Evolutionary conservation across 1,139 yeast genomes (phyloP), one percentile per base, ranked within the genome.

Genomic region (Candida albicans): DNA sequence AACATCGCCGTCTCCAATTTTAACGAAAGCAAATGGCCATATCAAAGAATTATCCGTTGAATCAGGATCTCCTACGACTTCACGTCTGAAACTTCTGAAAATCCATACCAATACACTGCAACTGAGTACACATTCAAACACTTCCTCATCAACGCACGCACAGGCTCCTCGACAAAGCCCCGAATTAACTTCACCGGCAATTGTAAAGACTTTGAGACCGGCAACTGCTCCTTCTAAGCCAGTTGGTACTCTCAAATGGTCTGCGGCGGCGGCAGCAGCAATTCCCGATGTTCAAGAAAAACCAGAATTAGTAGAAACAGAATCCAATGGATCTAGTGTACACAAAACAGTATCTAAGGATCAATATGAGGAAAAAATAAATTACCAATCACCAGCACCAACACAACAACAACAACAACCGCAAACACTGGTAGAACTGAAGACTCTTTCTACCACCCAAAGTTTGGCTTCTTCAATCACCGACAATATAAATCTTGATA

Each of bases 191-290:
- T 61, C 65, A 35, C 67, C 68, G 4, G 70, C 60, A 8, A 65
- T 66, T 34, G 73, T 65, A 33, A 71, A 79, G 44, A 78, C 81
- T 1, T 65, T 83, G 44, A 82, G 81, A 59, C 89, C 89, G 2
- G 88, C 89, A 1, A 73, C 82, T 0, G 74, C 84, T 6, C 89
- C 89, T 9, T 68, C 80, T 9, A 79, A 79, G 50, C 87, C 87
- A 1, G 75, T 77, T 3, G 81, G 83, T 12, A 85, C 79, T 45
- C 66, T 83, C 51, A 82, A 83, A 53, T 84, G 91, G 79, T 78
- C 93, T 0, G 77, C 84, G 0, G 84, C 87, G 1, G 87, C 85
- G 2, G 82, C 83, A 5, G 61, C 45, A 8, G 54, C 52, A 8
- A 41, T 46, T 9, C 44, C 49, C 6, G 51, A 51, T n/a, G 37